These are phyloP conservation scores for Podaxis sp. DNA, from an alignment of 768 basidiomycete genomes.

Conservation along the genomic window DNA sequence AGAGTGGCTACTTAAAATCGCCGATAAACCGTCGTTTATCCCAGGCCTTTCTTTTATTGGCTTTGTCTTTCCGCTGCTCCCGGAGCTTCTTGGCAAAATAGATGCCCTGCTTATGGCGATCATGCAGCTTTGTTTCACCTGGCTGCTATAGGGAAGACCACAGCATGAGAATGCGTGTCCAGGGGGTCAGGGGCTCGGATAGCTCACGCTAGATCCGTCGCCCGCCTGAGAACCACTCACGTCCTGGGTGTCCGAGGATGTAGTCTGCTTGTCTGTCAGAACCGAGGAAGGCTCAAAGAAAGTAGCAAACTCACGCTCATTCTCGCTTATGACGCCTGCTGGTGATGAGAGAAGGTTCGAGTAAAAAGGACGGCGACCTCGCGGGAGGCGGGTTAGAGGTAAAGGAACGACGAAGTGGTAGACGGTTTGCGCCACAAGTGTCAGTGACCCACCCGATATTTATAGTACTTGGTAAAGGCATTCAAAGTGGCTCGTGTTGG, in stretches of 20 bases:
- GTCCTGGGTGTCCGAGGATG: neutral
- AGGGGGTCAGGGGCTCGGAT: neutral
- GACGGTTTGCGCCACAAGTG: neutral
- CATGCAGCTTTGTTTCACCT: neutral
- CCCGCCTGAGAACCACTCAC: neutral
- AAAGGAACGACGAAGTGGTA: neutral
- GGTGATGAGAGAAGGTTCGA: neutral
- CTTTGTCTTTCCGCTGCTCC: neutral
- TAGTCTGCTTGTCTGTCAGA: neutral
- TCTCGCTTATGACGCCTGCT: neutral
- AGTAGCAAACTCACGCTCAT: neutral
- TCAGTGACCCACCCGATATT: neutral
- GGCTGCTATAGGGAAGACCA: neutral
- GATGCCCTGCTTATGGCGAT: constrained; percentile 1
- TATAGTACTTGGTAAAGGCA: neutral
- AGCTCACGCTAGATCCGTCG: neutral
- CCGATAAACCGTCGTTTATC: neutral
- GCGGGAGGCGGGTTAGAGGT: too few species aligned
- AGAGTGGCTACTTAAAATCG: neutral
- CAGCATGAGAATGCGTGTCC: neutral
- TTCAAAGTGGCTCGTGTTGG: neutral
- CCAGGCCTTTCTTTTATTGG: neutral
- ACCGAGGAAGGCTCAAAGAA: neutral
- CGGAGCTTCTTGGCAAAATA: neutral
- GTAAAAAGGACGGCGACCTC: neutral